These are phyloP conservation scores for Rhamnella rubrinervis DNA, from an alignment of 331 rosid genomes.

Conservation along the genomic window DNA sequence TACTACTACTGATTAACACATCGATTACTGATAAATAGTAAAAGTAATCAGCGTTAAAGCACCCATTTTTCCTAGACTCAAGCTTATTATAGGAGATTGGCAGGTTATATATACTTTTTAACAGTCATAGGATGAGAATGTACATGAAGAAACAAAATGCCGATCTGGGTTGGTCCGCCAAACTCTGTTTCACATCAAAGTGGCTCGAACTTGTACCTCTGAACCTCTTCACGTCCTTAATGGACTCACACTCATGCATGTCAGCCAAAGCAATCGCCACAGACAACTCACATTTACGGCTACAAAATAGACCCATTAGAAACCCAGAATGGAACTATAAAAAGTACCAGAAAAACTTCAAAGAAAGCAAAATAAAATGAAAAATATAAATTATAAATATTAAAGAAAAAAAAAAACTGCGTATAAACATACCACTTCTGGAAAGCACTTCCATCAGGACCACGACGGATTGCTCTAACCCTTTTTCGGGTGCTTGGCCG, in stretches of 20 bases:
- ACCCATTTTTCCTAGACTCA: not conserved
- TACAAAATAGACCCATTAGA: constrained; percentile 19
- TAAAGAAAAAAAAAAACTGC: not conserved
- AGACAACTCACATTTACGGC: constrained; percentile 42
- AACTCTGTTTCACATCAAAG: constrained; percentile 15
- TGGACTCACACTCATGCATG: constrained; percentile 51
- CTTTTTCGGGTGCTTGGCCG: constrained; percentile 43
- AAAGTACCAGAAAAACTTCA: not conserved
- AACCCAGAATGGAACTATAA: not conserved
- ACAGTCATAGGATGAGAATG: constrained; percentile 3
- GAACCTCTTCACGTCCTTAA: constrained; percentile 40
- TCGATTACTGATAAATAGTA: no score
- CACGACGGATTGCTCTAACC: constrained; percentile 43
- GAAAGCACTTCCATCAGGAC: constrained; percentile 62
- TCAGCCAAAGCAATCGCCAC: constrained; percentile 53
- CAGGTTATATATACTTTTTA: no score
- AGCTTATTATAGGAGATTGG: not conserved
- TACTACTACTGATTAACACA: no score
- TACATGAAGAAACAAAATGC: constrained; percentile 57
- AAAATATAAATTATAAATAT: not conserved
- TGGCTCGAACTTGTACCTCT: constrained; percentile 22
- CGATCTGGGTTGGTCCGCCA: constrained; percentile 36
- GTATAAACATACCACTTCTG: constrained; percentile 36
- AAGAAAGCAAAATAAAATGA: not conserved
- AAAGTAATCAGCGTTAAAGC: not conserved